Percentiles rank a stretch among this genome's conserved stretches.
Conservation (phyloP, 192 early-diverging fungal genomes). For the Gaertneriomyces semiglobifer region DNA sequence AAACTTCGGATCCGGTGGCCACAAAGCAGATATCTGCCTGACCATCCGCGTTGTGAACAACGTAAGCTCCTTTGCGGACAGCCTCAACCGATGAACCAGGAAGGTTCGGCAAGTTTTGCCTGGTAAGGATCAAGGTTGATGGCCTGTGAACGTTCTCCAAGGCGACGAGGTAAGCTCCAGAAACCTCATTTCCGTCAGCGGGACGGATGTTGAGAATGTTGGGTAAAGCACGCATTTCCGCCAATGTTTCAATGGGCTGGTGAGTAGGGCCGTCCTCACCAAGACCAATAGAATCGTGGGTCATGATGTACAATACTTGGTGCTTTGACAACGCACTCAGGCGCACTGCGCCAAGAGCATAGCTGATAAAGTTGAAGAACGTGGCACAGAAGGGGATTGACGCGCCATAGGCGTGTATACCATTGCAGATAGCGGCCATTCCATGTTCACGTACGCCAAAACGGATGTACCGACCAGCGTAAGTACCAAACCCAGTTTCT, state of each 20-base stretch:
- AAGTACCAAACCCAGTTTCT: constrained; percentile 68
- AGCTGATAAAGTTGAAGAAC: constrained; percentile 82
- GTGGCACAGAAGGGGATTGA: constrained; percentile 74
- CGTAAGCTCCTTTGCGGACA: constrained; percentile 81
- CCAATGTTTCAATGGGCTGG: constrained; percentile 95
- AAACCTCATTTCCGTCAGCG: constrained; percentile 92
- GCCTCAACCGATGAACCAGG: constrained; percentile 77
- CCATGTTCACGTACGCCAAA: constrained; percentile 98
- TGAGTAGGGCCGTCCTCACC: constrained; percentile 99
- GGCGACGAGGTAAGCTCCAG: constrained; percentile 83
- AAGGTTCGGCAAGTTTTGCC: constrained; percentile 93
- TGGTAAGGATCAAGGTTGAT: constrained; percentile 80
- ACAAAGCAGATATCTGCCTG: constrained; percentile 62
- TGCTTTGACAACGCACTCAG: constrained; percentile 83
- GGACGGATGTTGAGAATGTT: constrained; percentile 85
- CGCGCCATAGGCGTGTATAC: constrained; percentile 79
- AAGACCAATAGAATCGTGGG: constrained; percentile 97
- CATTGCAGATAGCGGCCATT: constrained; percentile 93
- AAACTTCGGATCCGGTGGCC: constrained; percentile 90
- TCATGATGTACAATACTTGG: constrained; percentile 95
- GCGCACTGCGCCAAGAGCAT: constrained; percentile 80
- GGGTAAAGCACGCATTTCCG: constrained; percentile 83
- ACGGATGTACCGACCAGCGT: constrained; percentile 85
- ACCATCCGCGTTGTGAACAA: constrained; percentile 63
- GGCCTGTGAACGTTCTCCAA: constrained; percentile 68